These are phyloP conservation scores for Triticum aestivum DNA, from an alignment of 176 grass and related monocot species.

Conservation along the genomic window DNA sequence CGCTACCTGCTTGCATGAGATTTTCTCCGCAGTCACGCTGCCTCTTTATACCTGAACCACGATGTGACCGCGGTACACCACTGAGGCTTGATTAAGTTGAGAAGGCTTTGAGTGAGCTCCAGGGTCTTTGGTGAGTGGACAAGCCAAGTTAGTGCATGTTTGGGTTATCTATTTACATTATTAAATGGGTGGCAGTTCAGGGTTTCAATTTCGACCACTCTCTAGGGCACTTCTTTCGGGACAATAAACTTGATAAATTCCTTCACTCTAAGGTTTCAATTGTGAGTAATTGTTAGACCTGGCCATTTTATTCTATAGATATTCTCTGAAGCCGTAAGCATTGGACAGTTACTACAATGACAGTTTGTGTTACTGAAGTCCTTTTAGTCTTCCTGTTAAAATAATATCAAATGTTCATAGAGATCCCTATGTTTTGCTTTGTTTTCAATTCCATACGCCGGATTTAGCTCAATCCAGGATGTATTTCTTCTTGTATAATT, in stretches of 20 bases:
- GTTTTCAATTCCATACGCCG: not conserved
- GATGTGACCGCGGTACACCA: no score
- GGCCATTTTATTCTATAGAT: not conserved
- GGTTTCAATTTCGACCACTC: not conserved
- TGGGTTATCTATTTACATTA: not conserved
- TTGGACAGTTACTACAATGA: not conserved
- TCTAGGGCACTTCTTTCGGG: not conserved
- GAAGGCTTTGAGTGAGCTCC: constrained; percentile 58
- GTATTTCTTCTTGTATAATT: not conserved
- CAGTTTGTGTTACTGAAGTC: not conserved
- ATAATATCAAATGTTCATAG: not conserved
- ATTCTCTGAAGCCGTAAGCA: not conserved
- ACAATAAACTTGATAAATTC: not conserved
- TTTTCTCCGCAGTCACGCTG: no score
- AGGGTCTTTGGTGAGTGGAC: constrained; percentile 94
- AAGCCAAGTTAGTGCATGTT: constrained; percentile 45
- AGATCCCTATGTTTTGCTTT: constrained; percentile 1
- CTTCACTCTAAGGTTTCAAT: not conserved
- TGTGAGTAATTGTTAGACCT: not conserved
- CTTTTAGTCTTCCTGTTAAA: not conserved
- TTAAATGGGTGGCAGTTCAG: not conserved
- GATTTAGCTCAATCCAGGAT: not conserved
- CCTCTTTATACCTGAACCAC: no score
- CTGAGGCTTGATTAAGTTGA: constrained; percentile 58
- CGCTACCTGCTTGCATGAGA: no score